Conservation (phyloP, 345 rosid genomes). For the Murraya koenigii region DNA sequence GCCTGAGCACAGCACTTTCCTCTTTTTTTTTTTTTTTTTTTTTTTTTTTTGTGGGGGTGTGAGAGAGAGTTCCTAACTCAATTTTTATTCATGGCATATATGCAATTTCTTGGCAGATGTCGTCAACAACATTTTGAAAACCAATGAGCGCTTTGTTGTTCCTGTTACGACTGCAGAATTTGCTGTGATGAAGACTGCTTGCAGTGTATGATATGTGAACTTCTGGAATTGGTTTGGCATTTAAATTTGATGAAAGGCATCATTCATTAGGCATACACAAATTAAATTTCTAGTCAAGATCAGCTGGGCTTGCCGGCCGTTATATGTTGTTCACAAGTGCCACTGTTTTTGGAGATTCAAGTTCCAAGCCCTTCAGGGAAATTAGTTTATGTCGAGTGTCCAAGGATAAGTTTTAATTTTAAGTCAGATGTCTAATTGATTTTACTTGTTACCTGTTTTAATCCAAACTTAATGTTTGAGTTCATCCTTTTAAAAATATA, state of each 20-base stretch:
- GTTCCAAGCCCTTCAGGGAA: not conserved
- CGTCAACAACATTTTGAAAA: conserved; percentile 57
- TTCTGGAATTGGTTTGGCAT: not conserved
- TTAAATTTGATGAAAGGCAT: not conserved
- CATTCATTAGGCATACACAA: not conserved
- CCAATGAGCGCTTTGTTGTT: conserved; percentile 57
- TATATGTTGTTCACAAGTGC: not conserved
- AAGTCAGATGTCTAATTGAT: not conserved
- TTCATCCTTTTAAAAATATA: not conserved
- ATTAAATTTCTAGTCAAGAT: not conserved
- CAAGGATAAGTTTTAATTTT: not conserved
- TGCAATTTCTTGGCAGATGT: conserved; percentile 52
- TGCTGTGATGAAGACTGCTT: conserved; percentile 82
- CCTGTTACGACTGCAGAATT: conserved; percentile 82
- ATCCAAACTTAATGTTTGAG: not conserved
- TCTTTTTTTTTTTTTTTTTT: not conserved
- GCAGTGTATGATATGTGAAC: conserved; percentile 54
- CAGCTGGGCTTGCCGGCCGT: not conserved
- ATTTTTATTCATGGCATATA: not conserved
- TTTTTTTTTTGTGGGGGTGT: not conserved
- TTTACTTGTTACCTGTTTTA: not conserved
- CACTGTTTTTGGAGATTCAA: not conserved
- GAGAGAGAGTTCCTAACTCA: not conserved
- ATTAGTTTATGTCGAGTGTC: not conserved
- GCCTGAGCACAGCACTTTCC: not conserved